Base-by-base conservation (phyloP, 1,139 yeast genomes). In the Geotrichum siamense region DNA sequence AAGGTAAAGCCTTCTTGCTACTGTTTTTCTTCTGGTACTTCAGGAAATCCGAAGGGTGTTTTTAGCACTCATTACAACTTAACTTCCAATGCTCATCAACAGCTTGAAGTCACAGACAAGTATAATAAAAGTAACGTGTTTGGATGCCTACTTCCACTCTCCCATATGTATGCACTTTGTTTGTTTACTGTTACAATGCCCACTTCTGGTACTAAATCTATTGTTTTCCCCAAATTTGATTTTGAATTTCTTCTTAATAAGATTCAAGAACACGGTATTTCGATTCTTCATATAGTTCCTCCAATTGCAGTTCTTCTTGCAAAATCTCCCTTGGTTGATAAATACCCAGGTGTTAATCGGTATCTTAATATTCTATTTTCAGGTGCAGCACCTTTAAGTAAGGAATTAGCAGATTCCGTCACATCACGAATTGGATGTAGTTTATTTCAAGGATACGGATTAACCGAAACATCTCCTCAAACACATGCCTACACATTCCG, bases 361-460 rank as follows among this genome's bases (percentile, higher is more conserved):
- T 27, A 38, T 15, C 50, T 60, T 8, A 45, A 53, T 30, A 38
- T 43, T 32, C 47, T 62, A 29, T 41, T 53, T 29, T 52, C 56
- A 19, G 67, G 67, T 13, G 68, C 68, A 1, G 68, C 68, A 2
- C 68, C 68, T 8, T 48, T 63, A 8, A 58, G 64, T n/a, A 40
- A 50, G 33, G 46, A 51, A 5, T 49, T 59, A 10, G 53, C 57
- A 3, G 47, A 37, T 3, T 52, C 57, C 3, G 59, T 61, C 3
- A 36, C 44, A 22, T 36, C 32, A 2, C 48, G 57, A 26, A 39
- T 57, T 2, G 35, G 50, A 36, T 21, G 47, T 13, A 21, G 42
- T 9, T 44, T 64, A 17, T 45, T 41, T 15, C 91, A 82, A 62
- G 93, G 89, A 15, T 83, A 82, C 58, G 94, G 94, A 1, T 68